phyloP scores from a whole-genome alignment of 169 alveolate species.

The Cyclospora cayetanensis region DNA sequence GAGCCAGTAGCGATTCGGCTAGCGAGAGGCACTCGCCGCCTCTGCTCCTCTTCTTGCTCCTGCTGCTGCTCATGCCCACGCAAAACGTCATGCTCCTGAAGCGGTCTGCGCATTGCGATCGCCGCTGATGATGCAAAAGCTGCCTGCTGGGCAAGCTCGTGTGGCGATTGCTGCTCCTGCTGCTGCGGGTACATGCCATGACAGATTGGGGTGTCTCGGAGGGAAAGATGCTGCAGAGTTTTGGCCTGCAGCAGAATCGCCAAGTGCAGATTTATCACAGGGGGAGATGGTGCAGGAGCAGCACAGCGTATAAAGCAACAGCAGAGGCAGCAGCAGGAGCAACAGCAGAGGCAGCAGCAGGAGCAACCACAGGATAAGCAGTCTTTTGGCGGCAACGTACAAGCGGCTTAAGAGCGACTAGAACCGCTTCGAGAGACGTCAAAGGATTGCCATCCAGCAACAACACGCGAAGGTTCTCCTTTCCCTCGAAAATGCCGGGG shows the following conservation, averaged over 20 bases:
- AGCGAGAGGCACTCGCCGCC: not conserved
- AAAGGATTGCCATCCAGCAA: slow-evolving; percentile 13
- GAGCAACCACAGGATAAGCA: slow-evolving; percentile 47
- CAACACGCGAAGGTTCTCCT: not conserved
- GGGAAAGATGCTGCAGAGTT: slow-evolving; percentile 42
- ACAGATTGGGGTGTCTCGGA: not conserved
- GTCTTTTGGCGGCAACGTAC: slow-evolving; percentile 42
- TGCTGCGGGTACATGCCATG: not conserved
- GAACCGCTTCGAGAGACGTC: not conserved
- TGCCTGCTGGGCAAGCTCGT: slow-evolving; percentile 13
- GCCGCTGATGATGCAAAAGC: not conserved
- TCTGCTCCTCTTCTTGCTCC: slow-evolving; percentile 10
- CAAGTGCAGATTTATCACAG: too few relatives aligned
- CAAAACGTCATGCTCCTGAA: not conserved
- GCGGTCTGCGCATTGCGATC: not conserved
- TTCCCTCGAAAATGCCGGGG: not conserved
- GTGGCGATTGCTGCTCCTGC: slow-evolving; percentile 12
- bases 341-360: slow-evolving; percentile 38
- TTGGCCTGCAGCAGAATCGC: slow-evolving; percentile 3
- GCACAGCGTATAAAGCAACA: not conserved
- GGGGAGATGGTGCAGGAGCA: too few relatives aligned
- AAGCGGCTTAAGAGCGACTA: not conserved
- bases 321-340: not conserved
- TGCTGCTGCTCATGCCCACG: slow-evolving; percentile 15
- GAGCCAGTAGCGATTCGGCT: too few relatives aligned